Evolutionary conservation across 225 moss, liverwort and hornwort genomes (phyloP), one percentile per base, ranked within the genome.

Genomic region (Pseudisothecium myosuroides): DNA sequence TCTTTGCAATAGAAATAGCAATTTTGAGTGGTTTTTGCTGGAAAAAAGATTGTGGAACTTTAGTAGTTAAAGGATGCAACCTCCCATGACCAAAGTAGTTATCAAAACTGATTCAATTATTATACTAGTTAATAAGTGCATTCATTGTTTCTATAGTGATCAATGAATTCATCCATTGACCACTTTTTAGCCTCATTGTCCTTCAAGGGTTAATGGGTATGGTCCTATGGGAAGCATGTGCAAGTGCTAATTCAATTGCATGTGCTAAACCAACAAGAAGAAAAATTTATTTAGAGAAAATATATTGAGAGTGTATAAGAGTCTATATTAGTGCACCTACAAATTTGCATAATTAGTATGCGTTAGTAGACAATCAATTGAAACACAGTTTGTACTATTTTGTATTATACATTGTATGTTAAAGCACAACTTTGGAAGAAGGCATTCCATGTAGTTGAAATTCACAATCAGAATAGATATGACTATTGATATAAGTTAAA

Each of bases 261-360:
- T 34, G 12, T 47, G 1, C 0, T 39, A 0, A 6, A 4, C 39
- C 6, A 68, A 7, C 2, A n/a, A 3, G 4, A 23, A 1, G 24
- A 39, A 0, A 39, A 24, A 39, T 24, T 2, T 24, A 24, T 23
- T 69, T 11, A 24, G 19, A 4, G 11, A 13, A 39, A 24, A 23
- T 8, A 26, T 71, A 16, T 71, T 24, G 0, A 27, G 3, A 43
- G 10, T 71, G 7, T 5, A n/a, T n/a, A 43, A 43, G 9, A 27
- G 3, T 16, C 5, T 7, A 43, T 72, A 16, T 9, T 27, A 9
- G 43, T 16, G 9, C 1, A 3, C 15, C 0, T 71, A 0, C 15
- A 41, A 41, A 41, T 72, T 72, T 36, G 12, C 14, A 72, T 72
- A 72, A 43, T 16, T 72, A 17, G 27, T 43, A 3, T 26, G 9